phyloP scores from a whole-genome alignment of 345 rosid species.

The Melaleuca quinquenervia region DNA sequence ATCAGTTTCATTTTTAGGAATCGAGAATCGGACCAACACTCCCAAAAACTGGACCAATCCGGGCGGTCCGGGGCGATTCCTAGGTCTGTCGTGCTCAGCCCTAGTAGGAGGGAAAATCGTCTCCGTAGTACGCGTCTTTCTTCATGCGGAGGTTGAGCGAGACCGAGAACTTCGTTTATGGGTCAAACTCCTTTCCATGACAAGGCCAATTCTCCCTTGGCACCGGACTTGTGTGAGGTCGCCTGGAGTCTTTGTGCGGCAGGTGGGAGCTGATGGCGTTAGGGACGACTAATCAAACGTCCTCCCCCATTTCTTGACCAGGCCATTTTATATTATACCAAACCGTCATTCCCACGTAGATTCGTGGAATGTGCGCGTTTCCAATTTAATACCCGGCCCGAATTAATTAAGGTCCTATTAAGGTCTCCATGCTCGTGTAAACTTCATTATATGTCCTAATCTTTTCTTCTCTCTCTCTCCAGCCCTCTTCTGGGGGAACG shows the following conservation, averaged over 20 bases:
- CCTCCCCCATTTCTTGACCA: not conserved
- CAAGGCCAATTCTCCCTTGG: not conserved
- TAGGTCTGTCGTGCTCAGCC: too few relatives aligned
- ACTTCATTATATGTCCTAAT: not conserved
- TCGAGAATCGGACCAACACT: too few relatives aligned
- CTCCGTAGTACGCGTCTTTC: not conserved
- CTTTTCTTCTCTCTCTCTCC: too few relatives aligned
- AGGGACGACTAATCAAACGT: not conserved
- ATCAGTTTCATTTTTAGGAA: too few relatives aligned
- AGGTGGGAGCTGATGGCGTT: not conserved
- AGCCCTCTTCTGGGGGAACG: not conserved
- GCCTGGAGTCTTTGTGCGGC: not conserved
- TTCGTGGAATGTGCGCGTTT: not conserved
- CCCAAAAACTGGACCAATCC: too few relatives aligned
- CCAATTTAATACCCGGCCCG: not conserved
- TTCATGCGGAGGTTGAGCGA: not conserved
- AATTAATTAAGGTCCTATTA: not conserved
- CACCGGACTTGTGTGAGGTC: not conserved
- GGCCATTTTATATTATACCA: not conserved
- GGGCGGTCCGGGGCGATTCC: too few relatives aligned
- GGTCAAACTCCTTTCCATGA: not conserved
- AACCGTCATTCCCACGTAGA: not conserved
- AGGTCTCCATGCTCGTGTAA: not conserved
- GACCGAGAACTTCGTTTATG: not conserved
- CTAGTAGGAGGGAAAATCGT: not conserved